Percentiles rank a stretch among this genome's conserved stretches.
phyloP scores from a whole-genome alignment of 805 yeast genomes.

The Blastobotrys robertii region DNA sequence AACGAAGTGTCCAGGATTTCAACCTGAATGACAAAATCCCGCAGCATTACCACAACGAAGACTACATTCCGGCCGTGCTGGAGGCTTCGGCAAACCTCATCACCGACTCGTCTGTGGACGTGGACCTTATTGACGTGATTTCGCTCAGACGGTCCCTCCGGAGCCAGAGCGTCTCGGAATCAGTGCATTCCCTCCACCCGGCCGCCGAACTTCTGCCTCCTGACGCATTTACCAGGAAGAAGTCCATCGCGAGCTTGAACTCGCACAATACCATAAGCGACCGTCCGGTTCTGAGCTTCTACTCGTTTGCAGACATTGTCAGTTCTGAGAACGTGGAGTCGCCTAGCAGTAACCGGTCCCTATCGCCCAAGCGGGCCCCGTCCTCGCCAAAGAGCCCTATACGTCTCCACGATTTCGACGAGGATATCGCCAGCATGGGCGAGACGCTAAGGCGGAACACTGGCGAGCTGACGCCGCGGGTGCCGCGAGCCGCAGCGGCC shows the following conservation, averaged over 20 bases:
- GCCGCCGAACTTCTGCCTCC: constrained; percentile 1
- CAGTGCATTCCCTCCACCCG: constrained; percentile 1
- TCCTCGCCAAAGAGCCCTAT: neutral
- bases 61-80: constrained; percentile 70
- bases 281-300: constrained; percentile 36
- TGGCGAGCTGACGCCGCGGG: constrained; percentile 6
- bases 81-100: constrained; percentile 66
- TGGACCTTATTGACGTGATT: constrained; percentile 64
- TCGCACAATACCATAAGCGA: neutral
- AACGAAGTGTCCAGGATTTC: constrained; percentile 52
- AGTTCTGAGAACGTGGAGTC: constrained; percentile 5
- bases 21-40: constrained; percentile 25
- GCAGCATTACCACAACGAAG: constrained; percentile 41
- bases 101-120: constrained; percentile 44
- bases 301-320: constrained; percentile 69
- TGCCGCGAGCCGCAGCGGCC: neutral
- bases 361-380: neutral
- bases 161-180: constrained; percentile 2
- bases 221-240: neutral
- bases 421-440: constrained; percentile 14
- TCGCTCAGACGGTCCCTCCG: constrained; percentile 47
- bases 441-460: constrained; percentile 18
- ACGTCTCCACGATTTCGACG: constrained; percentile 3
- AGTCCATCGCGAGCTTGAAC: too few species aligned
- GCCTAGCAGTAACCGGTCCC: neutral